Evolutionary conservation across 176 grass and related monocot species (phyloP).

Genomic region (Calamus simplicifolius): DNA sequence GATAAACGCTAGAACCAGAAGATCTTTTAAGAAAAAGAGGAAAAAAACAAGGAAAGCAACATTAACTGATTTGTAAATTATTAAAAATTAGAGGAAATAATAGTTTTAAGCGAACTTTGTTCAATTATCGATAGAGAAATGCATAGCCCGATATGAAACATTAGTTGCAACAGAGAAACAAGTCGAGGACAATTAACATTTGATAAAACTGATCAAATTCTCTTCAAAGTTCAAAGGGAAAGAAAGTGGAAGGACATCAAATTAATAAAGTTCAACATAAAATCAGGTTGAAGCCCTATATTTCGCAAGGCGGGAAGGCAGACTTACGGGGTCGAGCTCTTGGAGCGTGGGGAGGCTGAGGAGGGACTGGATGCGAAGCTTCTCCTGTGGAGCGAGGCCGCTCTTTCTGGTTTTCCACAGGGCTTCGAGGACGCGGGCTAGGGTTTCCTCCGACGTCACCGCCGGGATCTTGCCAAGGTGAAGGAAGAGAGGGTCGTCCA

Average conservation of each 20-base stretch:
- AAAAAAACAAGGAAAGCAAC: too few species aligned
- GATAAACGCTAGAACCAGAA: too few species aligned
- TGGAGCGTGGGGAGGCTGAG: slow-evolving; percentile 4
- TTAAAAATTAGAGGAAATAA: too few species aligned
- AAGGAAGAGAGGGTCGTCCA: not conserved
- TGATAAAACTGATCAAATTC: not conserved
- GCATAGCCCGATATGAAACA: too few species aligned
- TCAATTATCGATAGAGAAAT: too few species aligned
- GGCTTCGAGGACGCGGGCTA: not conserved
- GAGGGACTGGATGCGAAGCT: slow-evolving; percentile 1
- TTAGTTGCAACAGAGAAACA: too few species aligned
- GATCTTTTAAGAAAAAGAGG: too few species aligned
- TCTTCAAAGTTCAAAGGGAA: not conserved
- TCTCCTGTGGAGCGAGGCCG: slow-evolving; percentile 1
- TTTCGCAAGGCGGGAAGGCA: not conserved
- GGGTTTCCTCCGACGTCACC: not conserved
- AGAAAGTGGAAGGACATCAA: not conserved
- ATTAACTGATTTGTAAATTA: too few species aligned
- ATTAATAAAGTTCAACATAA: not conserved
- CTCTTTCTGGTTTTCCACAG: slow-evolving; percentile 3
- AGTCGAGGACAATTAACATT: not conserved
- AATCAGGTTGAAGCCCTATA: not conserved
- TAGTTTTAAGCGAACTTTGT: too few species aligned
- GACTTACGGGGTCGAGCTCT: slow-evolving; percentile 3
- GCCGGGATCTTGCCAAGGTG: not conserved